Evolutionary conservation across 2,329 filamentous ascomycete species (phyloP).

Genomic region (Talaromyces amestolkiae): DNA sequence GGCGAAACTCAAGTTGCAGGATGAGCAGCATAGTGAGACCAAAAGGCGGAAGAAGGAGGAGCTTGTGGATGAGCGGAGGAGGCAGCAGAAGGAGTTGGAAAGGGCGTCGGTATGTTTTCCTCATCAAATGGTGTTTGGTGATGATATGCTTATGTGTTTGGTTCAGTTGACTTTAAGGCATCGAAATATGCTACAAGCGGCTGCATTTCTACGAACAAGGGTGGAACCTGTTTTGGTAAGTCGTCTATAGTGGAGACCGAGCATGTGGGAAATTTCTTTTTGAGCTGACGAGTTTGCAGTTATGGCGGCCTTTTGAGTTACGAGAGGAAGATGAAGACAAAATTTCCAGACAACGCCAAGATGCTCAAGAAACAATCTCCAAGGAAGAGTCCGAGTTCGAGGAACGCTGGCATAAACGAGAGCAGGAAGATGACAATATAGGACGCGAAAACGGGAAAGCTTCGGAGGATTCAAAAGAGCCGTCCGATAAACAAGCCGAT

Average conservation of each 20-base stretch:
- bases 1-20: conserved; percentile 74
- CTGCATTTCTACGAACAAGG: conserved; percentile 70
- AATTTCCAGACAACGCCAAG: conserved; percentile 68
- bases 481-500: conserved; percentile 42
- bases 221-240: conserved; percentile 71
- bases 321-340: conserved; percentile 65
- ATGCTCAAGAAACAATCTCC: conserved; percentile 62
- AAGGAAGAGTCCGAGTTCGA: conserved; percentile 65
- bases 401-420: conserved; percentile 40
- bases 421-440: conserved; percentile 27
- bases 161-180: conserved; percentile 72
- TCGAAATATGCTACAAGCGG: conserved; percentile 66
- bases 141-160: neutral
- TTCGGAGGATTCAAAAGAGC: conserved; percentile 33
- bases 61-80: conserved; percentile 59
- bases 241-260: conserved; percentile 21
- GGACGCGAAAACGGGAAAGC: conserved; percentile 31
- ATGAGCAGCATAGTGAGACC: conserved; percentile 66
- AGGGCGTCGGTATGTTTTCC: conserved; percentile 65
- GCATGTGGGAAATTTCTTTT: neutral
- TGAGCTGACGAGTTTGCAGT: conserved; percentile 51
- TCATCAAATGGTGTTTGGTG: neutral
- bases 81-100: conserved; percentile 72
- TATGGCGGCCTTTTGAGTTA: conserved; percentile 80
- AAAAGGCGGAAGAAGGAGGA: conserved; percentile 65